Evolutionary conservation across 768 basidiomycete genomes (phyloP).

Genomic region (Russula brevipes): DNA sequence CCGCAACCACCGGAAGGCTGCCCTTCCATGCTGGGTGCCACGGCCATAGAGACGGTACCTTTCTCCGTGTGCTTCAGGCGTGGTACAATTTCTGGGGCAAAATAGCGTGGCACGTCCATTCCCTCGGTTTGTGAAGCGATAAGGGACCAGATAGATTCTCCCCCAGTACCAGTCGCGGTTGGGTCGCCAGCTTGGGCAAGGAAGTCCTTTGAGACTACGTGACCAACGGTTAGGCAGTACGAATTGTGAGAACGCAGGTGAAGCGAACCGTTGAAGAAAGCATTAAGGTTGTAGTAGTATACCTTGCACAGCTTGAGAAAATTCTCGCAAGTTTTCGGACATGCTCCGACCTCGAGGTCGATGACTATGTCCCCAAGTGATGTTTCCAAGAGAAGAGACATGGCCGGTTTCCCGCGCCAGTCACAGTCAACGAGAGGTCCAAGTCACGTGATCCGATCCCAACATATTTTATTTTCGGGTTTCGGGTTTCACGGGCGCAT

Average conservation of each 20-base stretch:
- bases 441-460: neutral
- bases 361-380: slow-evolving; percentile 96
- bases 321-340: slow-evolving; percentile 90
- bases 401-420: slow-evolving; percentile 31
- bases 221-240: neutral
- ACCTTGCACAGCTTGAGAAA: slow-evolving; percentile 97
- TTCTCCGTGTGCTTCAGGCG: slow-evolving; percentile 76
- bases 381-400: slow-evolving; percentile 97
- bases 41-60: slow-evolving; percentile 97
- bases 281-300: slow-evolving; percentile 95
- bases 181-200: slow-evolving; percentile 97
- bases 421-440: neutral
- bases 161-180: slow-evolving; percentile 89
- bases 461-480: neutral
- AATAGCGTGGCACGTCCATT: slow-evolving; percentile 61
- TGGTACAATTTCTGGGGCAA: slow-evolving; percentile 75
- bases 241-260: neutral
- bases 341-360: slow-evolving; percentile 86
- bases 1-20: slow-evolving; percentile 70
- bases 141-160: slow-evolving; percentile 82
- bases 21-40: slow-evolving; percentile 73
- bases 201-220: slow-evolving; percentile 92
- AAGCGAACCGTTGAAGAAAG: slow-evolving; percentile 89
- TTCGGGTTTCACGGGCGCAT: too few relatives aligned
- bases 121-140: slow-evolving; percentile 46